phyloP scores from a whole-genome alignment of 2,329 filamentous ascomycete species.

The Blumeria graminis region DNA sequence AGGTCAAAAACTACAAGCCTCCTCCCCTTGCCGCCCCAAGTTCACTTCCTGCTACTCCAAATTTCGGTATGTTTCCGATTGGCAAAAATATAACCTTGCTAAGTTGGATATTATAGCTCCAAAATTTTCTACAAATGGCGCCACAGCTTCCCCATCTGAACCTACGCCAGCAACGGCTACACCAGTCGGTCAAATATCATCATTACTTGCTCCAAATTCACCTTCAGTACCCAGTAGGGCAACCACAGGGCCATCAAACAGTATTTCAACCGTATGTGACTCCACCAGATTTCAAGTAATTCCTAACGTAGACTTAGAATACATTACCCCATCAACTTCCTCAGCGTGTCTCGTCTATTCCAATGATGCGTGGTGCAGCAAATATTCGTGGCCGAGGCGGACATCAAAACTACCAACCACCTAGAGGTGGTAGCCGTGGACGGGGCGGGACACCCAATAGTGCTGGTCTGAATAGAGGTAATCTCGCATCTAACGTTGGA shows the following conservation, averaged over 20 bases:
- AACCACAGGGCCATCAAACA: constrained; percentile 7
- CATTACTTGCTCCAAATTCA: constrained; percentile 2
- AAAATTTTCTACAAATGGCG: constrained; percentile 7
- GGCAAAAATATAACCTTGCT: background rate
- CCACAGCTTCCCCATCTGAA: constrained; percentile 3
- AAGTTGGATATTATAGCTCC: constrained; percentile 4
- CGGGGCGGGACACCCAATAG: constrained; percentile 11
- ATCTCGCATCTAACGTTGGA: constrained; percentile 11
- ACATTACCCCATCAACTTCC: constrained; percentile 7
- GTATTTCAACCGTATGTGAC: constrained; percentile 12
- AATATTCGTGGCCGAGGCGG: constrained; percentile 9
- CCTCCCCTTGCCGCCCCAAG: constrained; percentile 3
- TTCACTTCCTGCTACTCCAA: constrained; percentile 3
- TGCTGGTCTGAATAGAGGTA: constrained; percentile 8
- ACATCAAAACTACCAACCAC: constrained; percentile 7
- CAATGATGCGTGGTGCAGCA: constrained; percentile 11
- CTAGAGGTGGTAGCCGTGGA: constrained; percentile 5
- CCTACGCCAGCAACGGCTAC: constrained; percentile 9
- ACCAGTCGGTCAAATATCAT: constrained; percentile 2
- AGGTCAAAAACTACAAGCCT: constrained; percentile 43
- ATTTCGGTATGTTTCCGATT: constrained; percentile 2
- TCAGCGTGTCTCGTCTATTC: constrained; percentile 11
- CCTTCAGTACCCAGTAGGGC: constrained; percentile 6
- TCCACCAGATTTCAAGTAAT: background rate
- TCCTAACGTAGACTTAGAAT: constrained; percentile 7